A percentile compares a stretch with the other conserved stretches of the same genome.
Conservation (phyloP, 495 filamentous ascomycete genomes). For the Lophiotrema nucula region DNA sequence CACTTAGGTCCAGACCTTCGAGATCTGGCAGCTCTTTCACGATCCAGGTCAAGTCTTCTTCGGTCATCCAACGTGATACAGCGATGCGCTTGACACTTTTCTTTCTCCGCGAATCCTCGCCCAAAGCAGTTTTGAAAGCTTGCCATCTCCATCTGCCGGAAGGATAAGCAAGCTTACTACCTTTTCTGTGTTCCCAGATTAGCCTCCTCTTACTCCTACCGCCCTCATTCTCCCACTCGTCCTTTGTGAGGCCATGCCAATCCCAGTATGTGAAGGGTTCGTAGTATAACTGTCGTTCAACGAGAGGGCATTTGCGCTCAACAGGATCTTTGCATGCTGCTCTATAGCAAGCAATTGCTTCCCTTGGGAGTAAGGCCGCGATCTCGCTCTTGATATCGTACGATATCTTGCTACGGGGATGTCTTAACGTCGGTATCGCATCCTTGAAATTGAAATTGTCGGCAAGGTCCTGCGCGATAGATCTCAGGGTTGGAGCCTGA, state of each 20-base stretch:
- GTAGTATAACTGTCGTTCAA: background rate
- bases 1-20: constrained; percentile 24
- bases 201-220: constrained; percentile 8
- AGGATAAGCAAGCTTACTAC: background rate
- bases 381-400: background rate
- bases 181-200: constrained; percentile 1
- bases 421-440: background rate
- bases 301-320: background rate
- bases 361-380: no score
- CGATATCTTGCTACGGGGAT: background rate
- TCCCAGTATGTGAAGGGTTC: constrained; percentile 30
- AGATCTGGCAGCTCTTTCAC: constrained; percentile 1
- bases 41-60: constrained; percentile 17
- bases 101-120: background rate
- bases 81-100: constrained; percentile 21
- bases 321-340: background rate
- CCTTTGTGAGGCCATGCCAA: constrained; percentile 10
- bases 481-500: no score
- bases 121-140: constrained; percentile 5
- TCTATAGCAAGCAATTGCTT: background rate
- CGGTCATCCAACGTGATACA: constrained; percentile 19
- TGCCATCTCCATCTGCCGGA: constrained; percentile 6
- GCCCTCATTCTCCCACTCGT: background rate
- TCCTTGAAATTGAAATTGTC: background rate
- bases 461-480: background rate